Base-by-base conservation (phyloP, 2,329 filamentous ascomycete species). In the Myriangium duriaei region DNA sequence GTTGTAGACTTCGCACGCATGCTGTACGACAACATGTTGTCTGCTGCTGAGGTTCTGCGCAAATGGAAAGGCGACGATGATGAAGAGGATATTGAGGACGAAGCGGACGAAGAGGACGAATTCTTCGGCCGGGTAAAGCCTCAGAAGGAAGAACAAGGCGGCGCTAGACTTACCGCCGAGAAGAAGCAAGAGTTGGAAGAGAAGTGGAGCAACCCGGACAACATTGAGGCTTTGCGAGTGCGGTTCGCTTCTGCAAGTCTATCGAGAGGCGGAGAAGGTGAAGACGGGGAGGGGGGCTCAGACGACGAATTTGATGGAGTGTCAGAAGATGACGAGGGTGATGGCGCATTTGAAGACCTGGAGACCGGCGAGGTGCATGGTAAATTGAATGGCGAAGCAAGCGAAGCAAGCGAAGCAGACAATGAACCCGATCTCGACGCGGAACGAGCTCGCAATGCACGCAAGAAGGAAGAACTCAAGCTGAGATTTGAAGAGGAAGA, bases 401-500 rank as follows among this genome's bases (percentile, higher is more conserved):
- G 43, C 47, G 60, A 60, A 11, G 61, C 59, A 19, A 60, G 55
- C 24, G 58, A 54, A 2, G 46, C 57, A 2, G 55, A 66, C n/a
- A 60, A 61, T 4, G 46, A 59, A 2, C 55, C 66, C 6, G 62
- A 64, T 7, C 68, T 96, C n/a, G 85, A 88, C 45, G 81, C 78
- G 3, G 91, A 98, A 62, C 81, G 91, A 48, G 84, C 85, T 49
- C 81, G 76, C 59, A 98, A 98, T 52, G 91, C 91, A 2, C 76
- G 78, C 47, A 73, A 83, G 47, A 98, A 98, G 60, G 91, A 95
- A 60, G 91, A 98, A 57, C 73, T 98, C 37, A 92, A 85, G 56
- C 68, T 92, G 37, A 77, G 92, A 1, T 98, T 98, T 54, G 91
- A 98, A 54, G 87, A 96, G 59, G 91, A 98, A 66, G 91, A 98